Evolutionary conservation across 768 basidiomycete genomes (phyloP), one percentile per base, ranked within the genome.

Genomic region (Phaffia tasmanica): DNA sequence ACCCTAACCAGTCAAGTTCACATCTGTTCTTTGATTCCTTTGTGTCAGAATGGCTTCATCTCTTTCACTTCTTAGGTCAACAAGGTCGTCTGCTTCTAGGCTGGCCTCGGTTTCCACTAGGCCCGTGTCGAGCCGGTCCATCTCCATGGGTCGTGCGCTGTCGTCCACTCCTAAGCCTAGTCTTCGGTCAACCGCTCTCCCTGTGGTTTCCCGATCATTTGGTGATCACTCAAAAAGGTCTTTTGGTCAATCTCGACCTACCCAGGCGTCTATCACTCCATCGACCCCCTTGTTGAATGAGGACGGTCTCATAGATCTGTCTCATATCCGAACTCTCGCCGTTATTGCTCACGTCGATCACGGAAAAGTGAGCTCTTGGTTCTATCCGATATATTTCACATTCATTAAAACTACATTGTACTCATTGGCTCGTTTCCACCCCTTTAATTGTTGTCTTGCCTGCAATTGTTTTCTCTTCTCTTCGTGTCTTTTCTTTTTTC

Each of bases 301-400:
- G 14, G 47, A 56, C 23, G 66, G 66, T 30, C 42, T 35, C 46
- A 61, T 61, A 2, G 54, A 54, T 3, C 60, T 67, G 23, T 48
- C 54, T 15, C 53, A 67, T 47, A 67, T 67, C 49, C 51, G 66
- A 3, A 67, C 66, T 9, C 47, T 67, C 21, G 66, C 66, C 18
- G 66, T 67, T 18, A 51, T 67, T 30, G 66, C 66, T 18, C 66
- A 67, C 56, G 66, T 67, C 25, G 66, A 67, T n/a, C 66, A 67
- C 27, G 66, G 35, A 42, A 42, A 42, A 11, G 35, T 42, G 11
- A 42, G 35, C 35, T 42, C 11, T 11, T 42, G n/a, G 4, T 42
- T 61, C n/a, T 49, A 49, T 61, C 46, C 46, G 23, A 29, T 18
- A 50, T 54, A 21, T 8, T 15, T 27, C 18, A 19, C 62, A 4